Evolutionary conservation across 2,329 filamentous ascomycete genomes (phyloP).

Genomic region (Pseudocercospora vitis): DNA sequence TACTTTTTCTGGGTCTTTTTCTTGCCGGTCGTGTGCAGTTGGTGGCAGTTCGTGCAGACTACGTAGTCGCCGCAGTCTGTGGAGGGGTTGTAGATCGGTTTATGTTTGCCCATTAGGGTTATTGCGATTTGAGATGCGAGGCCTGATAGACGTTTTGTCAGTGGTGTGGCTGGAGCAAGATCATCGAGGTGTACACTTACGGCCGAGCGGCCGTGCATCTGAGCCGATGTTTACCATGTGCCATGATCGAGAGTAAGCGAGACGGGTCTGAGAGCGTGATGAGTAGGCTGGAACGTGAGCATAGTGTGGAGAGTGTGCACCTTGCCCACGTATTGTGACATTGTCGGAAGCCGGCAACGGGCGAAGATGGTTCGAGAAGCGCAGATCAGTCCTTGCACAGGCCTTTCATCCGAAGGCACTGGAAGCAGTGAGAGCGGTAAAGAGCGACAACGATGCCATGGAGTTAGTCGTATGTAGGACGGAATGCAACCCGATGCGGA

Average conservation of each 20-base stretch:
- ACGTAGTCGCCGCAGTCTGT: conserved; percentile 99
- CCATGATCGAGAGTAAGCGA: conserved; percentile 96
- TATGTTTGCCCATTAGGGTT: conserved; percentile 96
- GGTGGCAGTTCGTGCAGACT: conserved; percentile 76
- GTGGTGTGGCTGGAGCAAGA: neutral
- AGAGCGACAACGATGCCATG: too few species aligned
- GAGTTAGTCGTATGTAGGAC: too few species aligned
- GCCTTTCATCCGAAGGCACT: neutral
- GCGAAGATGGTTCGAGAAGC: neutral
- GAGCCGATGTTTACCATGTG: conserved; percentile 77
- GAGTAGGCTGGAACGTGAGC: neutral
- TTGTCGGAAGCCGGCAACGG: conserved; percentile 40
- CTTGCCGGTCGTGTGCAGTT: conserved; percentile 83
- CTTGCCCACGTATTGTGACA: conserved; percentile 78
- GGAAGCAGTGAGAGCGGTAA: neutral
- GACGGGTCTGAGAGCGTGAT: conserved; percentile 66
- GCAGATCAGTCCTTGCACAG: neutral
- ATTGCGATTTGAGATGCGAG: conserved; percentile 84
- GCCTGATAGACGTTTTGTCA: neutral
- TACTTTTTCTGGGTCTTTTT: conserved; percentile 95
- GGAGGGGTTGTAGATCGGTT: conserved; percentile 94
- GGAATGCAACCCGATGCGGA: too few species aligned
- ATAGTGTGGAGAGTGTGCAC: conserved; percentile 47
- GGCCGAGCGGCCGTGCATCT: conserved; percentile 75
- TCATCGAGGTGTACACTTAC: conserved; percentile 37